Percentiles rank a stretch among this genome's conserved stretches.
phyloP scores from a whole-genome alignment of 2,329 filamentous ascomycete species.

The Diplodia corticola region DNA sequence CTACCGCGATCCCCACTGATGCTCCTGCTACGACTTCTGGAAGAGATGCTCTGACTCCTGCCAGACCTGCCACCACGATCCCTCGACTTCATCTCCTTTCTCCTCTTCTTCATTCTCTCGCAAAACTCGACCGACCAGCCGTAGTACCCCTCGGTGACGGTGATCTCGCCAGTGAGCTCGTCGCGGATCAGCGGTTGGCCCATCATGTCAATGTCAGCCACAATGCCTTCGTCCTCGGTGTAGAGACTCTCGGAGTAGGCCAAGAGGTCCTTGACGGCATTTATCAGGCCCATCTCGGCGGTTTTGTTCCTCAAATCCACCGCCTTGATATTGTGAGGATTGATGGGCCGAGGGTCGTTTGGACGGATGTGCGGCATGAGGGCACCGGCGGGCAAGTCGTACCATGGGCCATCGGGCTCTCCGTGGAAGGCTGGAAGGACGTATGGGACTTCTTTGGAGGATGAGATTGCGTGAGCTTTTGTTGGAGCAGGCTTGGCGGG shows the following conservation, averaged over 20 bases:
- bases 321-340: slow-evolving; percentile 68
- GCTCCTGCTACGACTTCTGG: slow-evolving; percentile 18
- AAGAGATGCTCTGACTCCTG: slow-evolving; percentile 8
- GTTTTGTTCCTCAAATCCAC: slow-evolving; percentile 69
- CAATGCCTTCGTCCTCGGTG: slow-evolving; percentile 50
- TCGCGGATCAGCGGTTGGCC: slow-evolving; percentile 69
- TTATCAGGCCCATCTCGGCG: slow-evolving; percentile 64
- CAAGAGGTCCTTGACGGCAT: slow-evolving; percentile 70
- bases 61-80: not conserved
- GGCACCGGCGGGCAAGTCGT: slow-evolving; percentile 79
- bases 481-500: slow-evolving; percentile 28
- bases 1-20: slow-evolving; percentile 11
- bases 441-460: slow-evolving; percentile 62
- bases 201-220: slow-evolving; percentile 70
- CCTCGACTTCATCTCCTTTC: slow-evolving; percentile 1
- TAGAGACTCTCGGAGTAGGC: slow-evolving; percentile 70
- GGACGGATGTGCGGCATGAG: slow-evolving; percentile 77
- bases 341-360: slow-evolving; percentile 73
- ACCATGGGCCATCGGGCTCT: slow-evolving; percentile 70
- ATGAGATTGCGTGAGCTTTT: slow-evolving; percentile 31
- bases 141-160: slow-evolving; percentile 75
- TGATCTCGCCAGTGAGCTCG: slow-evolving; percentile 64
- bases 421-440: slow-evolving; percentile 76
- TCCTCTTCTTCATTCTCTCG: slow-evolving; percentile 67
- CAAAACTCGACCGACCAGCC: slow-evolving; percentile 84